A percentile compares a stretch with the other conserved stretches of the same genome.
These are phyloP conservation scores for Ogataea thermomethanolica DNA, from an alignment of 805 yeast species.

Conservation along the genomic window DNA sequence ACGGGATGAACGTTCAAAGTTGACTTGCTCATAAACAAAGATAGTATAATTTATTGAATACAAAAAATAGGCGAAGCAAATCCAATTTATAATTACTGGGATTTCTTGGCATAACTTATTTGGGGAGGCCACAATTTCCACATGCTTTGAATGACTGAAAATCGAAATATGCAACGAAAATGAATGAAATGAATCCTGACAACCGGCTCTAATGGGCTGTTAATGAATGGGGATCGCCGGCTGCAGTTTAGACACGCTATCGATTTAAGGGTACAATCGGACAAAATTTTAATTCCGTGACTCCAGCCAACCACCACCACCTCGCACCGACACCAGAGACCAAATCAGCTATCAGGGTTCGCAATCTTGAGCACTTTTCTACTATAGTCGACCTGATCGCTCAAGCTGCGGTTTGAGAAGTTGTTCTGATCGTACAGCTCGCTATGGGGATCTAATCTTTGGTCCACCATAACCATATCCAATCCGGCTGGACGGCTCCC, in stretches of 20 bases:
- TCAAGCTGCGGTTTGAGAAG: conserved; percentile 44
- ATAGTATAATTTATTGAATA: not conserved
- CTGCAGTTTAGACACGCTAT: too few relatives aligned
- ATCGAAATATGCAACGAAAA: not conserved
- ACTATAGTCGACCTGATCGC: conserved; percentile 56
- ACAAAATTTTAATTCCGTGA: not conserved
- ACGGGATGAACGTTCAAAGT: conserved; percentile 29
- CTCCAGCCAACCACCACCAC: conserved; percentile 3
- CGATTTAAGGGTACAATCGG: too few relatives aligned
- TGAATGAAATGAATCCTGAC: not conserved
- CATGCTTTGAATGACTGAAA: not conserved
- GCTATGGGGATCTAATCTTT: conserved; percentile 55
- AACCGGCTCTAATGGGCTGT: too few relatives aligned
- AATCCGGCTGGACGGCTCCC: conserved; percentile 2
- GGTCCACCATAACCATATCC: conserved; percentile 43
- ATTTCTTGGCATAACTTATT: conserved; percentile 5
- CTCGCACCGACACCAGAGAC: conserved; percentile 1
- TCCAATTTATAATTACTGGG: conserved; percentile 1
- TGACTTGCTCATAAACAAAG: conserved; percentile 5
- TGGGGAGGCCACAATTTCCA: not conserved
- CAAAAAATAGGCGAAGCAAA: conserved; percentile 7
- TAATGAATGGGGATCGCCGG: too few relatives aligned
- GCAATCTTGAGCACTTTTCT: conserved; percentile 54
- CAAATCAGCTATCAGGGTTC: conserved; percentile 31
- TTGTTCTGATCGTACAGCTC: conserved; percentile 46